These are phyloP conservation scores for Arachis monticola DNA, from an alignment of 331 rosid genomes.

Conservation along the genomic window DNA sequence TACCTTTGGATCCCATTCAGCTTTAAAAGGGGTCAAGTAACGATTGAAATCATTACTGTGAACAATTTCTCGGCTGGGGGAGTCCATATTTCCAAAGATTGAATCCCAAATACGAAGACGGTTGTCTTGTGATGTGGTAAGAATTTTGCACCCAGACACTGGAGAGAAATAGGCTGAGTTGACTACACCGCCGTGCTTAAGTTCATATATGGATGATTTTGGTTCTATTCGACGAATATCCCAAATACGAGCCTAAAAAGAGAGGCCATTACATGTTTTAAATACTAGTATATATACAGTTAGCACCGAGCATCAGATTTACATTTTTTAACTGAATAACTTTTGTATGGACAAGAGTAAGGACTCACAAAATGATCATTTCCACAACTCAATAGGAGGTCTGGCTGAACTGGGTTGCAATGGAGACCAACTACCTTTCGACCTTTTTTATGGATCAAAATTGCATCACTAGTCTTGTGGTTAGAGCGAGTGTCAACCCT, in stretches of 20 bases:
- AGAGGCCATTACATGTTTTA: slow-evolving; percentile 21
- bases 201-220: slow-evolving; percentile 63
- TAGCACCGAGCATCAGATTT: background rate
- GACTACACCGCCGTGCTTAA: slow-evolving; percentile 78
- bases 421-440: slow-evolving; percentile 89
- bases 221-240: slow-evolving; percentile 81
- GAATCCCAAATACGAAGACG: slow-evolving; percentile 96
- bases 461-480: slow-evolving; percentile 58
- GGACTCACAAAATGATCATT: slow-evolving; percentile 91
- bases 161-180: slow-evolving; percentile 96
- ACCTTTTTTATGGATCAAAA: slow-evolving; percentile 90
- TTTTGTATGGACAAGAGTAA: slow-evolving; percentile 1
- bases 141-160: slow-evolving; percentile 77
- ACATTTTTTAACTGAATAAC: slow-evolving; percentile 6
- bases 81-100: slow-evolving; percentile 75
- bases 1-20: slow-evolving; percentile 99
- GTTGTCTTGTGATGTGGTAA: slow-evolving; percentile 88
- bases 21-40: slow-evolving; percentile 89
- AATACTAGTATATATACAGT: slow-evolving; percentile 7
- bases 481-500: slow-evolving; percentile 86
- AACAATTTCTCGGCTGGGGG: slow-evolving; percentile 96
- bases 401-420: slow-evolving; percentile 93
- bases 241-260: slow-evolving; percentile 89
- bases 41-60: slow-evolving; percentile 94
- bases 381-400: slow-evolving; percentile 88